Evolutionary conservation across 805 yeast species (phyloP).

Genomic region (Sugiyamaella chiloensis): DNA sequence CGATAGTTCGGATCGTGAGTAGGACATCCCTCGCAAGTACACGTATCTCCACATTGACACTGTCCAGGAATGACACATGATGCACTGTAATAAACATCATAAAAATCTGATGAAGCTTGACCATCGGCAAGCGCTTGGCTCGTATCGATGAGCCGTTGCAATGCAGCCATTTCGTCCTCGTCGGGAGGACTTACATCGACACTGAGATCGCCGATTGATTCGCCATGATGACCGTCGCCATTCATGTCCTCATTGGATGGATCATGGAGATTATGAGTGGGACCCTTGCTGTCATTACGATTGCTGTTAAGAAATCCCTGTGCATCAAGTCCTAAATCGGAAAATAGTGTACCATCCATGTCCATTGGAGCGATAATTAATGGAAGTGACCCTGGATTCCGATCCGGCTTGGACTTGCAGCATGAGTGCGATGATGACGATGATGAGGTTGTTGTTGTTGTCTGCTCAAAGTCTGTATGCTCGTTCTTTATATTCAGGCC

Average conservation of each 20-base stretch:
- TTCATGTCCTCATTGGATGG: not conserved
- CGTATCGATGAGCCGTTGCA: slow-evolving; percentile 21
- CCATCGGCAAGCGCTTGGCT: slow-evolving; percentile 8
- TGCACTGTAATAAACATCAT: slow-evolving; percentile 33
- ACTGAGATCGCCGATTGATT: not conserved
- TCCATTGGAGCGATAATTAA: slow-evolving; percentile 36
- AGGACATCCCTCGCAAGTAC: slow-evolving; percentile 36
- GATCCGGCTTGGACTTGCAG: not conserved
- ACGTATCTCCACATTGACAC: slow-evolving; percentile 37
- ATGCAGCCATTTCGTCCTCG: slow-evolving; percentile 25
- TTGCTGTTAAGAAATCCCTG: not conserved
- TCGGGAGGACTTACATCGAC: slow-evolving; percentile 17
- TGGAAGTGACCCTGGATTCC: slow-evolving; percentile 19
- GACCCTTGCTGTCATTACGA: not conserved
- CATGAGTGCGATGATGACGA: not conserved
- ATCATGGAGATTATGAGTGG: no score
- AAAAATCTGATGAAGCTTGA: slow-evolving; percentile 16
- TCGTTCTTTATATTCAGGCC: not conserved
- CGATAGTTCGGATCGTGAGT: slow-evolving; percentile 24
- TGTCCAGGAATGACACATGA: slow-evolving; percentile 38
- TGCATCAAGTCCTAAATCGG: slow-evolving; percentile 6
- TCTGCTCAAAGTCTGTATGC: not conserved
- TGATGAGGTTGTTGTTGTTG: not conserved
- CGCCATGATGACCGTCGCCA: not conserved
- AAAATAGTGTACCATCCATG: slow-evolving; percentile 24